Conservation (phyloP, 108 stramenopile species). For the Cyclotella baltica region DNA sequence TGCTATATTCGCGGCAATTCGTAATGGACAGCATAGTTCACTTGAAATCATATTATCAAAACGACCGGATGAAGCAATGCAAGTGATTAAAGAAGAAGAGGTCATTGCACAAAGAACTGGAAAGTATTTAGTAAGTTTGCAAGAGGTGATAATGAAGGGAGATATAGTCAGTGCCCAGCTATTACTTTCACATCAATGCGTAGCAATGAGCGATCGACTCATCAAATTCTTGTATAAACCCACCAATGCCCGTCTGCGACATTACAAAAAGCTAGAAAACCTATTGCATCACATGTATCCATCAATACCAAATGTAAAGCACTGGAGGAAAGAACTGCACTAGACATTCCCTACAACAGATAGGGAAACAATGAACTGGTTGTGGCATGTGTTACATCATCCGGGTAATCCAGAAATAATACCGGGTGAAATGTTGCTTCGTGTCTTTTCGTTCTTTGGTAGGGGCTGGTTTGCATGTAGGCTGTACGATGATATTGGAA, state of each 20-base stretch:
- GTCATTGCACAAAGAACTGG: not conserved
- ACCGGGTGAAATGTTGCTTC: slow-evolving; percentile 23
- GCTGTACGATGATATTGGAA: not conserved
- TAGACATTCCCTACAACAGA: slow-evolving; percentile 38
- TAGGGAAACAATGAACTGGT: slow-evolving; percentile 26
- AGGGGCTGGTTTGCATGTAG: slow-evolving; percentile 24
- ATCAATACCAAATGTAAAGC: slow-evolving; percentile 14
- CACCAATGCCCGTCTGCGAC: not conserved
- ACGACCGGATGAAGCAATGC: slow-evolving; percentile 22
- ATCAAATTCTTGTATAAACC: slow-evolving; percentile 2
- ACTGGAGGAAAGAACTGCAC: slow-evolving; percentile 32
- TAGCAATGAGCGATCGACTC: slow-evolving; percentile 20
- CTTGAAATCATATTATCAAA: slow-evolving; percentile 27
- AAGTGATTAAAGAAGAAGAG: slow-evolving; percentile 9
- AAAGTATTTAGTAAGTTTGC: slow-evolving; percentile 15
- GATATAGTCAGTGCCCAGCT: slow-evolving; percentile 18
- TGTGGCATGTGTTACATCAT: slow-evolving; percentile 17
- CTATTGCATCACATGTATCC: slow-evolving; percentile 16
- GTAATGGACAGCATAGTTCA: slow-evolving; percentile 30
- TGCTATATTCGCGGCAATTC: slow-evolving; percentile 24
- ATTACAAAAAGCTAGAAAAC: not conserved
- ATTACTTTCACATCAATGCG: not conserved
- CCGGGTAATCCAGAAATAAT: slow-evolving; percentile 3
- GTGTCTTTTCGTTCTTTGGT: slow-evolving; percentile 20
- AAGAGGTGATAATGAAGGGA: slow-evolving; percentile 16